phyloP scores from a whole-genome alignment of 192 early-diverging fungal species.

The Podila epicladia region DNA sequence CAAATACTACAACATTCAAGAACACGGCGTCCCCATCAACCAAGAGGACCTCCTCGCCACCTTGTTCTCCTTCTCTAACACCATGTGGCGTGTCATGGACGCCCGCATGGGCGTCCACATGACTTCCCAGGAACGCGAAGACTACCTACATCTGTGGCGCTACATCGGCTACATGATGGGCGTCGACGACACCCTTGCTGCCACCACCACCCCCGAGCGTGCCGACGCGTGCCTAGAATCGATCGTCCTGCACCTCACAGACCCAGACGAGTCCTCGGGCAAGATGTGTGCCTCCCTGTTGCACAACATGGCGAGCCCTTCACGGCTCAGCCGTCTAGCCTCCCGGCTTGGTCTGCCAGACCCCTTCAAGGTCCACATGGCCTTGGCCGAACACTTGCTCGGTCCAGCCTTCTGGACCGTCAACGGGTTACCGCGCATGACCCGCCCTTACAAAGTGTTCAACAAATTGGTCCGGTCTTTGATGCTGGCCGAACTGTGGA shows the following conservation, averaged over 20 bases:
- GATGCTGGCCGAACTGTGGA: slow-evolving; percentile 13
- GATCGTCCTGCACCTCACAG: slow-evolving; percentile 16
- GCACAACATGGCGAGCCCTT: not conserved
- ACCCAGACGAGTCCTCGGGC: slow-evolving; percentile 14
- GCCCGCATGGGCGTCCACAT: slow-evolving; percentile 30
- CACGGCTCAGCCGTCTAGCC: too few species aligned
- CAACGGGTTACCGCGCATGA: slow-evolving; percentile 6
- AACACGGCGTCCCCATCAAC: slow-evolving; percentile 43
- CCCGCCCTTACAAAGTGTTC: not conserved
- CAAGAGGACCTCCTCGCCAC: slow-evolving; percentile 42
- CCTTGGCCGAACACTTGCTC: slow-evolving; percentile 12
- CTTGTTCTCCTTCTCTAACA: slow-evolving; percentile 31
- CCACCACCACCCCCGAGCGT: not conserved
- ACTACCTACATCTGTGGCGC: slow-evolving; percentile 60
- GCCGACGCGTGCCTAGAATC: slow-evolving; percentile 30
- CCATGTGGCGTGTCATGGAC: slow-evolving; percentile 37
- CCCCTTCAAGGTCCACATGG: slow-evolving; percentile 20
- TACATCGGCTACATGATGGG: slow-evolving; percentile 62
- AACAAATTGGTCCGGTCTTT: not conserved
- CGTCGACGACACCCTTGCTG: slow-evolving; percentile 37
- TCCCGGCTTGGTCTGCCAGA: slow-evolving; percentile 6
- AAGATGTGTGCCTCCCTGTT: slow-evolving; percentile 4
- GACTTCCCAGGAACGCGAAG: slow-evolving; percentile 40
- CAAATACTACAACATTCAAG: slow-evolving; percentile 19
- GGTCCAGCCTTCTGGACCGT: slow-evolving; percentile 16